A percentile compares a stretch with the other conserved stretches of the same genome.
These are phyloP conservation scores for Gossypium bickii DNA, from an alignment of 345 rosid genomes.

Conservation along the genomic window DNA sequence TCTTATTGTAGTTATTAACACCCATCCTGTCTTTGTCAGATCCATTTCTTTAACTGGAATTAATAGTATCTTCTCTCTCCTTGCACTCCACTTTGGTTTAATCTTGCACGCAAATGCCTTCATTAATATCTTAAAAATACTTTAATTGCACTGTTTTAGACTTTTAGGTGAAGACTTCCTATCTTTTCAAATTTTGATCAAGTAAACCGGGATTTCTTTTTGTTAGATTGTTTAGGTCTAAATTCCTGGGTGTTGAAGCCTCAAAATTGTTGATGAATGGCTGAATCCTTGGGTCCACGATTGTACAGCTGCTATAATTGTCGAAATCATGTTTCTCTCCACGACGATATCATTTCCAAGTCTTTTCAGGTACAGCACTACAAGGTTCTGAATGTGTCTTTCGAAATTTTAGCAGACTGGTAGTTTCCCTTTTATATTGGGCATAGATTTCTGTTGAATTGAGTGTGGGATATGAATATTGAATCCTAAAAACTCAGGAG, in stretches of 20 bases:
- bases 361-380: conserved; percentile 73
- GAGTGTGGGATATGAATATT: not conserved
- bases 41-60: conserved; percentile 14
- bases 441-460: not conserved
- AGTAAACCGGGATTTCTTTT: too few species aligned
- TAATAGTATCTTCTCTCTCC: conserved; percentile 14
- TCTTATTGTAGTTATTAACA: not conserved
- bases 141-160: conserved; percentile 5
- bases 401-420: not conserved
- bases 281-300: conserved; percentile 65
- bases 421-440: not conserved
- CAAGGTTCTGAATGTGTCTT: conserved; percentile 4
- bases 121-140: not conserved
- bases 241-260: conserved; percentile 13
- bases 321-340: conserved; percentile 78
- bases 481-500: not conserved
- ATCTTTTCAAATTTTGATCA: not conserved
- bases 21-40: conserved; percentile 17
- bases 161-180: conserved; percentile 4
- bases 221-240: too few species aligned
- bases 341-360: conserved; percentile 86
- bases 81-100: conserved; percentile 19
- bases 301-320: conserved; percentile 84
- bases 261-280: conserved; percentile 41
- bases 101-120: conserved; percentile 41